These are phyloP conservation scores for Chrysophaeum taylorii DNA, from an alignment of 352 stramenopile species.

Conservation along the genomic window DNA sequence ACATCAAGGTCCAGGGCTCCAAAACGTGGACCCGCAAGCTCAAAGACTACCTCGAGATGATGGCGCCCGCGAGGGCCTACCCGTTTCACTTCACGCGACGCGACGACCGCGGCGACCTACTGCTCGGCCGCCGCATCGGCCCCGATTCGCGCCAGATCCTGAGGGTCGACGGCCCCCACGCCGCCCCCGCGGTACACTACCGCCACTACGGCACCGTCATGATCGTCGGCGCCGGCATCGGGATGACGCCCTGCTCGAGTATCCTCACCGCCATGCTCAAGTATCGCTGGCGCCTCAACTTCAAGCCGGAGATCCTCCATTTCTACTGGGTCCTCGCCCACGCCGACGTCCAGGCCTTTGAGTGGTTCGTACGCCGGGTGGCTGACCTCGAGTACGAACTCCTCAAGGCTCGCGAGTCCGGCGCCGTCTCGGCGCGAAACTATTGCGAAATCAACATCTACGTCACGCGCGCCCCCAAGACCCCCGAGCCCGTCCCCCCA, in stretches of 20 bases:
- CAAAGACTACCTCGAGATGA: constrained; percentile 39
- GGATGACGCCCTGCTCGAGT: constrained; percentile 31
- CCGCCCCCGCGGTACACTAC: constrained; percentile 35
- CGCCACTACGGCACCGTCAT: constrained; percentile 33
- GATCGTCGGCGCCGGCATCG: constrained; percentile 38
- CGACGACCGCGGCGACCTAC: constrained; percentile 28
- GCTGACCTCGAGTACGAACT: constrained; percentile 28
- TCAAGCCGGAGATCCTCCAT: constrained; percentile 34
- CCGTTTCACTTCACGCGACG: constrained; percentile 28
- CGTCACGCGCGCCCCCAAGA: constrained; percentile 33
- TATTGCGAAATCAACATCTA: constrained; percentile 39
- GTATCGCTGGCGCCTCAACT: constrained; percentile 43
- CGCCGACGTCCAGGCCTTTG: constrained; percentile 32
- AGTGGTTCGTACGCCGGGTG: constrained; percentile 29
- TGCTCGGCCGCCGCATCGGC: constrained; percentile 27
- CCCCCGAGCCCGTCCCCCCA: constrained; percentile 10
- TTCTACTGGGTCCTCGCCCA: constrained; percentile 39
- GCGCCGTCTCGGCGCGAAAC: constrained; percentile 29
- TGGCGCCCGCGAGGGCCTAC: constrained; percentile 26
- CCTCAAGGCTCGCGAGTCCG: constrained; percentile 16
- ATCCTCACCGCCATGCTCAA: constrained; percentile 33
- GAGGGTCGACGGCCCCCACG: constrained; percentile 34
- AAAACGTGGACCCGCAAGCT: constrained; percentile 32
- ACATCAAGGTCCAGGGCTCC: constrained; percentile 26
- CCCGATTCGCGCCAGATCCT: constrained; percentile 33